Base-by-base conservation (phyloP, 2,329 filamentous ascomycete genomes). In the Mycosphaerelloides madeirae region DNA sequence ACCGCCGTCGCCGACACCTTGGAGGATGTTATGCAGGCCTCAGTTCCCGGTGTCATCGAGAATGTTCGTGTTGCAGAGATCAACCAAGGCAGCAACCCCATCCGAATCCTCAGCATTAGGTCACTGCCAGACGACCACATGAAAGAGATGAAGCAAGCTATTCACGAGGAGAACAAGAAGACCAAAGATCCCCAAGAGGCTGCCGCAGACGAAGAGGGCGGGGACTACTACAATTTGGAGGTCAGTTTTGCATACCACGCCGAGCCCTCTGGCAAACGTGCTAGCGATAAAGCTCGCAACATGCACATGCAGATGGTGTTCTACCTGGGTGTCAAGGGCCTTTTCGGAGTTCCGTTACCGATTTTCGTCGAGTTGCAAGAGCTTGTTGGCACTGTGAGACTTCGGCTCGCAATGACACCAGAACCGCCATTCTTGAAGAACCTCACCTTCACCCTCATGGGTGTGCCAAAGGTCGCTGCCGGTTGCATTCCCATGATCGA, bases 271-370 rank as follows among this genome's bases (percentile, higher is more conserved):
- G 76, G 79, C 4, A 73, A 74, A 46, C 79, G 83, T 37, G 77
- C 88, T 12, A 84, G 86, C 2, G 84, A 86, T 35, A 60, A 90
- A 66, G 88, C 89, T 5, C 80, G 85, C 55, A 97, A 96, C 64
- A 95, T 96, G 87, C 90, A 95, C 60, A 95, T 96, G 88, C 85
- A 94, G 59, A 69, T 97, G 12, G 80, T 96, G 7, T 97, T 98
- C 65, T 97, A 96, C 54, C 77, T 97, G 1, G 93, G 93, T 45
- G 73, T 95, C 61, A 88, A 86, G 61, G 90, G 90, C 0, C 74
- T 96, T 4, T 93, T 96, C 55, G 90, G 90, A 20, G 83, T 95
- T 0, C 89, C 89, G 0, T 74, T 95, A 15, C 89, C 88, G 0
- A 85, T 95, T 38, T 94, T 84, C 62, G 88, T 95, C 44, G 90